Evolutionary conservation across 2,329 filamentous ascomycete species (phyloP).

Genomic region (Ophiostoma ips): DNA sequence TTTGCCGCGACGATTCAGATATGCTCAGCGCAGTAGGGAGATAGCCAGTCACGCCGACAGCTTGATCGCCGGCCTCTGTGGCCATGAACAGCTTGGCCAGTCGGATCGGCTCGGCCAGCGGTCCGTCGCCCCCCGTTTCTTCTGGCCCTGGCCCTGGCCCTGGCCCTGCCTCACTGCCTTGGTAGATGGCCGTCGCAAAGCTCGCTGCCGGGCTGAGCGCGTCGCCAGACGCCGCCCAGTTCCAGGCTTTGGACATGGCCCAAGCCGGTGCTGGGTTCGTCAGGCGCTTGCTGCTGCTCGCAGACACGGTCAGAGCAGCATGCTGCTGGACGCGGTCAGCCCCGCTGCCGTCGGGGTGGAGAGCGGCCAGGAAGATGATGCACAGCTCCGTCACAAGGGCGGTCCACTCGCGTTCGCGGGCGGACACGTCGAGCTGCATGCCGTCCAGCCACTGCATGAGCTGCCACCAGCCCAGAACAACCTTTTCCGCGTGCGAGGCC

Average conservation of each 20-base stretch:
- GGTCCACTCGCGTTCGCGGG: conserved; percentile 53
- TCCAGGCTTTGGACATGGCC: conserved; percentile 6
- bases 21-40: conserved; percentile 46
- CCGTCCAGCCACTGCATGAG: conserved; percentile 51
- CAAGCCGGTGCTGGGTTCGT: not conserved
- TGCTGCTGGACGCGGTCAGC: not conserved
- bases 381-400: conserved; percentile 50
- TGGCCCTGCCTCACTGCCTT: no score
- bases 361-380: conserved; percentile 37
- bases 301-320: not conserved
- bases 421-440: conserved; percentile 19
- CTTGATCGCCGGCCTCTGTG: conserved; percentile 41
- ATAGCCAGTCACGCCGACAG: conserved; percentile 42
- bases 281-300: not conserved
- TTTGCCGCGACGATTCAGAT: conserved; percentile 42
- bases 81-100: conserved; percentile 52
- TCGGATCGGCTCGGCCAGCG: conserved; percentile 37
- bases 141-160: no score
- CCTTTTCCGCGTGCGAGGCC: conserved; percentile 40
- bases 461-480: conserved; percentile 62
- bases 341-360: not conserved
- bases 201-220: not conserved
- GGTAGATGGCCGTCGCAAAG: not conserved
- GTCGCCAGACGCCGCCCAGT: conserved; percentile 14
- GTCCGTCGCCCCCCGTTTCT: conserved; percentile 15